These are phyloP conservation scores for Nitzschia palea DNA, from an alignment of 108 stramenopile species.

Conservation along the genomic window DNA sequence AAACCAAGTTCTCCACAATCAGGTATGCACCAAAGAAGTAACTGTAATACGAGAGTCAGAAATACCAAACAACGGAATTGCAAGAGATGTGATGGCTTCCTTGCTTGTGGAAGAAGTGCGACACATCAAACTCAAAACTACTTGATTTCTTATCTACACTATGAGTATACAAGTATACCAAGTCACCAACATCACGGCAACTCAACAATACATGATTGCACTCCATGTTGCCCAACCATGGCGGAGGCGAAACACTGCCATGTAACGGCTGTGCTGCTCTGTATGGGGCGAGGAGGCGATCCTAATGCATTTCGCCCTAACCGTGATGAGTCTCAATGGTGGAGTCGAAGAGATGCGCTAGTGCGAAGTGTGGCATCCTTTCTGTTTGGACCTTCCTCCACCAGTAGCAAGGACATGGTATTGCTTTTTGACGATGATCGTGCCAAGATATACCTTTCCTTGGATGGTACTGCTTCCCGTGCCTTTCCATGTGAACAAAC, in stretches of 20 bases:
- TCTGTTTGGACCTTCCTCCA: constrained; percentile 43
- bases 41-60: too few species aligned
- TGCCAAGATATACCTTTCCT: constrained; percentile 28
- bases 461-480: not conserved
- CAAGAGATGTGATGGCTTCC: too few species aligned
- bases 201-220: too few species aligned
- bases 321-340: constrained; percentile 73
- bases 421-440: constrained; percentile 72
- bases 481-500: constrained; percentile 51
- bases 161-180: too few species aligned
- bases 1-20: too few species aligned
- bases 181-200: too few species aligned
- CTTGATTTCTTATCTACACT: too few species aligned
- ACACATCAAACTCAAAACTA: too few species aligned
- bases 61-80: too few species aligned
- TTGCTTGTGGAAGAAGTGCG: too few species aligned
- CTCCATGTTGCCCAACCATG: too few species aligned
- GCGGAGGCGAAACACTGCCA: not conserved
- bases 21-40: too few species aligned
- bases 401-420: constrained; percentile 39
- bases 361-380: constrained; percentile 67
- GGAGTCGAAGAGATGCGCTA: constrained; percentile 72
- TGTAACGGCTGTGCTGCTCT: constrained; percentile 54
- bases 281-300: constrained; percentile 66
- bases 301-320: constrained; percentile 54